Evolutionary conservation across 1,139 yeast genomes (phyloP), one percentile per base, ranked within the genome.

Genomic region (Protomyces inundatus): DNA sequence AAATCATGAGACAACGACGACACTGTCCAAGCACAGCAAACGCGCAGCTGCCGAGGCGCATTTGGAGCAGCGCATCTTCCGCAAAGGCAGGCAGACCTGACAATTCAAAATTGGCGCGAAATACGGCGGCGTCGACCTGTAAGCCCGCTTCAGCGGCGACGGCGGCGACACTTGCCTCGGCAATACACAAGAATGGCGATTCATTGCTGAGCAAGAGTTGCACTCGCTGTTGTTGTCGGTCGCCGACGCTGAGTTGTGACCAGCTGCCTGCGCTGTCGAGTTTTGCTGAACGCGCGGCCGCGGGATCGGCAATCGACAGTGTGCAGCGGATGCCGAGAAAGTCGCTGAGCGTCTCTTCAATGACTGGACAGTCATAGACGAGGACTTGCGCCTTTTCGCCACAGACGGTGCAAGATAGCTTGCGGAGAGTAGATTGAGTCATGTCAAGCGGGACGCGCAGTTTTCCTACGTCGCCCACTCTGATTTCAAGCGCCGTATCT

Each of bases 1-100:
- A 58, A 6, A 58, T 52, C 62, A 58, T 58, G 6, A 45, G 55
- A 32, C 62, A 58, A 6, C 62, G 36, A 9, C 62, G 50, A 37
- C 62, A 58, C 7, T n/a, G 36, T 7, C 62, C 62, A 16, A 52
- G 55, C 7, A 58, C 56, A 23, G 42, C 40, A 34, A 58, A 58
- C 5, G 7, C 12, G 42, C 52, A 40, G 35, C 51, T 40, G n/a
- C 55, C 55, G 10, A 58, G 6, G 3, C 10, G 32, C 34, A 58
- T 2, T 6, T 37, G 39, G 12, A 33, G 16, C 55, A 40, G 37
- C 2, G 33, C 42, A 42, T 58, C 62, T 39, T 58, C 62, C 5
- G 48, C 30, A 50, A 51, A 58, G 34, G 56, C 56, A 37, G 55
- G 56, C 33, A 16, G 50, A 16, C 62, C 50, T 6, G 40, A 16